Evolutionary conservation across 768 basidiomycete genomes (phyloP).

Genomic region (Lyophyllum shimeji): DNA sequence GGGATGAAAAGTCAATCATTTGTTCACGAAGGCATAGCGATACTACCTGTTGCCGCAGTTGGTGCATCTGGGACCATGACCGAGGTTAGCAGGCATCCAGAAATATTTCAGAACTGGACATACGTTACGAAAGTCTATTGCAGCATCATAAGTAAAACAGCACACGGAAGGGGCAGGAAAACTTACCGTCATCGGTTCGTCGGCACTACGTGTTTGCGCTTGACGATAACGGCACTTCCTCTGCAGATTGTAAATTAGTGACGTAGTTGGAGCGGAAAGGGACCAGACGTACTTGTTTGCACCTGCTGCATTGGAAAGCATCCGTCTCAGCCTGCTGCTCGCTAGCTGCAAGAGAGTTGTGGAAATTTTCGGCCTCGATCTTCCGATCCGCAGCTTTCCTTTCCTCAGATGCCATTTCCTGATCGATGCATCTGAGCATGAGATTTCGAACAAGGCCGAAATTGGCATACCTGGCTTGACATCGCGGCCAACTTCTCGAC

Average conservation of each 20-base stretch:
- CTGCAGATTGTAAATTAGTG: conserved; percentile 30
- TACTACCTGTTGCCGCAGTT: conserved; percentile 31
- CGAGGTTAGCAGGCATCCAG: conserved; percentile 1
- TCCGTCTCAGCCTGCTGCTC: conserved; percentile 94
- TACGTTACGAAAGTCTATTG: conserved; percentile 86
- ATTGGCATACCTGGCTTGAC: conserved; percentile 66
- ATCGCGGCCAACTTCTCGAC: conserved; percentile 74
- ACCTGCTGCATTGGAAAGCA: conserved; percentile 94
- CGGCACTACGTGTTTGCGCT: conserved; percentile 95
- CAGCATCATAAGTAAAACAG: background rate
- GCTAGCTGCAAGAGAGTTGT: conserved; percentile 86
- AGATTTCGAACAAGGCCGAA: background rate
- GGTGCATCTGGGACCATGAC: conserved; percentile 15
- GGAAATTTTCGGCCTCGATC: conserved; percentile 83
- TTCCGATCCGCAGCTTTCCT: conserved; percentile 80
- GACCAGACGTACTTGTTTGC: conserved; percentile 69
- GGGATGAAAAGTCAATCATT: background rate
- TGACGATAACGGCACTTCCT: conserved; percentile 91
- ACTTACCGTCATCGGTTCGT: conserved; percentile 97
- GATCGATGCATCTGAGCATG: background rate
- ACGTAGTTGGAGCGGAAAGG: background rate
- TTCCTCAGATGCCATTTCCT: conserved; percentile 98
- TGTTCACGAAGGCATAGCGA: background rate
- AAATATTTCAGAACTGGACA: conserved; percentile 13
- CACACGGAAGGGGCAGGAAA: background rate